A percentile compares a stretch with the other conserved stretches of the same genome.
Conservation (phyloP, 306 rosid genomes). For the Biancaea sappan region DNA sequence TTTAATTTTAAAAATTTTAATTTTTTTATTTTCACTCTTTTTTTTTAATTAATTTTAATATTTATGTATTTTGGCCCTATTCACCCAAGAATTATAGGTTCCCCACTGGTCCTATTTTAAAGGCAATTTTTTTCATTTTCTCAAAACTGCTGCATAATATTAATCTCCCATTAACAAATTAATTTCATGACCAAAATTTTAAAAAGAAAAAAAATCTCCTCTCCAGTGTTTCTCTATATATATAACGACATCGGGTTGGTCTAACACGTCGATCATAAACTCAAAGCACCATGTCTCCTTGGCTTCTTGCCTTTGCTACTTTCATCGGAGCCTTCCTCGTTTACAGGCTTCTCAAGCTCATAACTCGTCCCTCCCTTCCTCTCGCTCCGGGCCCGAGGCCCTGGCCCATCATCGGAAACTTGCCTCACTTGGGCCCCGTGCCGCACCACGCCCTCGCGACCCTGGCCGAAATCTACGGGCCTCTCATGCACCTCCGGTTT, state of each 20-base stretch:
- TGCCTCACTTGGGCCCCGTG: slow-evolving; percentile 65
- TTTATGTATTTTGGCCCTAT: too few species aligned
- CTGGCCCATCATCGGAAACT: slow-evolving; percentile 84
- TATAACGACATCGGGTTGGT: neutral
- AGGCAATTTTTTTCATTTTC: too few species aligned
- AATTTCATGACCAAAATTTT: too few species aligned
- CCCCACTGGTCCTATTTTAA: too few species aligned
- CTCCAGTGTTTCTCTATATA: neutral
- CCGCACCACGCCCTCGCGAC: slow-evolving; percentile 81
- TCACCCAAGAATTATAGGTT: too few species aligned
- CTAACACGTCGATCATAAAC: neutral
- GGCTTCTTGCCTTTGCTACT: slow-evolving; percentile 28
- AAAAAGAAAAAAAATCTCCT: too few species aligned
- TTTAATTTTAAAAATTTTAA: too few species aligned
- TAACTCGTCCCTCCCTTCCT: slow-evolving; percentile 14
- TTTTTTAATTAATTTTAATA: too few species aligned
- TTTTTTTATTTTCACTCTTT: too few species aligned
- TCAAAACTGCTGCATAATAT: too few species aligned
- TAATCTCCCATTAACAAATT: too few species aligned
- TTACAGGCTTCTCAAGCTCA: slow-evolving; percentile 21
- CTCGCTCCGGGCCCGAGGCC: slow-evolving; percentile 86
- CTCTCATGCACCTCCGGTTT: slow-evolving; percentile 71
- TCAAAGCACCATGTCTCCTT: slow-evolving; percentile 32
- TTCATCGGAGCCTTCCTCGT: slow-evolving; percentile 26
- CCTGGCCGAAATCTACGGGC: slow-evolving; percentile 63